Evolutionary conservation across 441 rosid genomes (phyloP), one percentile per base, ranked within the genome.

Genomic region (Euphorbia celastroides): DNA sequence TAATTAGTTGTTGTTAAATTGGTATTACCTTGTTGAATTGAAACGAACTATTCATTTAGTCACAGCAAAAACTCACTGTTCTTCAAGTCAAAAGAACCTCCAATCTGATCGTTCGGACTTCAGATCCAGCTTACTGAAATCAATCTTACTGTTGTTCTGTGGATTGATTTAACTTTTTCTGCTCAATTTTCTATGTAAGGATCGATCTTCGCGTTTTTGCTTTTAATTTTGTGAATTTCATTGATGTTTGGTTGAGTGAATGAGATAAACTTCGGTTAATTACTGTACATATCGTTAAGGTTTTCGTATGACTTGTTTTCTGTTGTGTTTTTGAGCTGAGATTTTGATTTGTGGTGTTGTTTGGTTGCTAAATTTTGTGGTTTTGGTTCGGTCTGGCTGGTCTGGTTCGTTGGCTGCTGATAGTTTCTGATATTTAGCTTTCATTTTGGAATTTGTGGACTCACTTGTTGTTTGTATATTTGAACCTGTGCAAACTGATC

Each of bases 151-250:
- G 10, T 59, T 42, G 48, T 57, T 31, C 26, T 32, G 27, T 25
- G 9, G 14, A 38, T 42, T 42, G 58, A 5, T 26, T 25, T 42
- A 32, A 38, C 0, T 30, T 28, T 61, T 31, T 46, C 73, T 54
- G 56, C 66, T 55, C 0, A 26, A n/a, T 64, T 62, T 66, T 60
- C 55, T 51, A 17, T 76, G 80, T 82, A 51, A 42, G 71, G 65
- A 76, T 59, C 67, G 23, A 59, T 59, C 59, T 13, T 25, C 28
- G 27, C 5, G 5, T n/a, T 30, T 64, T 20, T 14, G 13, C 26
- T 23, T 2, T 0, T 6, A 62, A 60, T 59, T 42, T 12, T 28
- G n/a, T 3, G 19, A 67, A 41, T 44, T 60, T 38, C 16, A 26
- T 26, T 2, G 48, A 28, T 46, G 12, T 31, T 70, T 56, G 16